These are phyloP conservation scores for Trametes maxima DNA, from an alignment of 768 basidiomycete genomes.

Conservation along the genomic window DNA sequence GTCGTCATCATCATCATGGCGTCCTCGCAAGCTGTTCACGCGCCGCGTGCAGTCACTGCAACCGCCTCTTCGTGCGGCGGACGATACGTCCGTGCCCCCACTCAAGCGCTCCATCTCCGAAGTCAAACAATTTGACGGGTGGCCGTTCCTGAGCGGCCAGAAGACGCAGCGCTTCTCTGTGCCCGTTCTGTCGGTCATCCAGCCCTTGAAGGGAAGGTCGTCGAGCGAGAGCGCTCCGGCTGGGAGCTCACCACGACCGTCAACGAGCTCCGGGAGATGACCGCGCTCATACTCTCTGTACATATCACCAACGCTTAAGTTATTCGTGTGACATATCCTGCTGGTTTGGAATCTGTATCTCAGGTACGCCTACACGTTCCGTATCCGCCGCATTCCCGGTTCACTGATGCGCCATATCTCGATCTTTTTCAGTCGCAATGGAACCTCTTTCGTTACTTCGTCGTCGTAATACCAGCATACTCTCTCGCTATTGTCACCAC, in stretches of 20 bases:
- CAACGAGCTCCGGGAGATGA: slow-evolving; percentile 10
- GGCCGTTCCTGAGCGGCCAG: slow-evolving; percentile 23
- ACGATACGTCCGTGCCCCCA: slow-evolving; percentile 9
- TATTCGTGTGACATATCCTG: slow-evolving; percentile 5
- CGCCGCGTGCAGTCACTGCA: slow-evolving; percentile 32
- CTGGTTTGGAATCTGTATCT: slow-evolving; percentile 7
- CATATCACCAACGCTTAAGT: slow-evolving; percentile 3
- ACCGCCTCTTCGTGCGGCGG: slow-evolving; percentile 14
- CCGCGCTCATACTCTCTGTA: not conserved
- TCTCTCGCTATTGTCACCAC: too few relatives aligned
- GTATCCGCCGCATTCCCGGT: too few relatives aligned
- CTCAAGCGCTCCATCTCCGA: slow-evolving; percentile 23
- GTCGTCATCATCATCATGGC: slow-evolving; percentile 17
- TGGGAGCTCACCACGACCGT: slow-evolving; percentile 6
- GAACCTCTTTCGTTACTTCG: too few relatives aligned
- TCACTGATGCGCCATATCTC: too few relatives aligned
- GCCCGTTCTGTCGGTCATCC: slow-evolving; percentile 17
- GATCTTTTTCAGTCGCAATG: too few relatives aligned
- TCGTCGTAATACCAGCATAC: too few relatives aligned
- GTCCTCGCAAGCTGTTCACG: slow-evolving; percentile 5
- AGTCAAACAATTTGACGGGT: slow-evolving; percentile 23
- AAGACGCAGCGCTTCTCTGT: slow-evolving; percentile 22
- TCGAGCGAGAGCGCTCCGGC: slow-evolving; percentile 19
- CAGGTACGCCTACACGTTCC: not conserved
- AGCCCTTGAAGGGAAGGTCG: slow-evolving; percentile 5